Evolutionary conservation across 129 eudicot genomes (phyloP).

Genomic region (Flaveria trinervia): DNA sequence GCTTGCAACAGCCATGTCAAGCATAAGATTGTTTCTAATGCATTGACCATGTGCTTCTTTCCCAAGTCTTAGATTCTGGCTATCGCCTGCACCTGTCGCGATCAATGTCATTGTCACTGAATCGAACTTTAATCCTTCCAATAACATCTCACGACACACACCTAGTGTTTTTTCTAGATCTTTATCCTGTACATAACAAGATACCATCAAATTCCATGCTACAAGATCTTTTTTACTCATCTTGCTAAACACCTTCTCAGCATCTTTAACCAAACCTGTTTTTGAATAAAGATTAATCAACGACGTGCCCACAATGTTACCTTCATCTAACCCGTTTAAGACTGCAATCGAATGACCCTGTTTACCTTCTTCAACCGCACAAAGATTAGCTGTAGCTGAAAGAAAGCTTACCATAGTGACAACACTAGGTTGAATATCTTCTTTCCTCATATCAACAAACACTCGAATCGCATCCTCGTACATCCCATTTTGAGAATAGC

Average conservation of each 20-base stretch:
- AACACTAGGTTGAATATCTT: slow-evolving; percentile 57
- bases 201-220: slow-evolving; percentile 70
- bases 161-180: slow-evolving; percentile 30
- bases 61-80: slow-evolving; percentile 47
- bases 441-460: slow-evolving; percentile 55
- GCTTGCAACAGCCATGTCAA: slow-evolving; percentile 48
- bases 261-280: slow-evolving; percentile 55
- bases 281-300: slow-evolving; percentile 58
- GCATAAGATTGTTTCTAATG: slow-evolving; percentile 39
- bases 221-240: slow-evolving; percentile 63
- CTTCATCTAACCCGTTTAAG: slow-evolving; percentile 45
- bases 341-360: slow-evolving; percentile 71
- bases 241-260: slow-evolving; percentile 54
- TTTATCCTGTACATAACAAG: slow-evolving; percentile 55
- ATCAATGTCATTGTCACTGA: slow-evolving; percentile 59
- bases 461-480: slow-evolving; percentile 53
- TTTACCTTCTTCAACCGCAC: slow-evolving; percentile 55
- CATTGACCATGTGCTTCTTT: slow-evolving; percentile 60
- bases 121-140: slow-evolving; percentile 49
- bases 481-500: slow-evolving; percentile 69
- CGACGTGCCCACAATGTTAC: slow-evolving; percentile 59
- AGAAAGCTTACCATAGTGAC: slow-evolving; percentile 61
- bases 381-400: slow-evolving; percentile 62
- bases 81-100: slow-evolving; percentile 50
- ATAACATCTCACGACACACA: slow-evolving; percentile 51